Conservation (phyloP, 2,329 filamentous ascomycete species). For the Arachnomyces sp. region DNA sequence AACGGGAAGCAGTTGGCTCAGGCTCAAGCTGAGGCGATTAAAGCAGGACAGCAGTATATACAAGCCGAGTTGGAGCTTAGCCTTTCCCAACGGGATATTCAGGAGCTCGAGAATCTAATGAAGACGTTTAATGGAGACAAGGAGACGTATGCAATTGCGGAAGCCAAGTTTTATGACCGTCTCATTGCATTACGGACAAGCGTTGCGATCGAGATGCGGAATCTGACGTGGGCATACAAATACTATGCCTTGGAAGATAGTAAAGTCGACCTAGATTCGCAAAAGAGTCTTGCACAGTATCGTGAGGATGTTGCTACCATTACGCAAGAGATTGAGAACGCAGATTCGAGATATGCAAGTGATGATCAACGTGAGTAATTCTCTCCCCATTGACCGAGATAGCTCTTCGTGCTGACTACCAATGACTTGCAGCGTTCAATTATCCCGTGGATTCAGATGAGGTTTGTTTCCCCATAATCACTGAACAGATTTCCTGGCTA, state of each 20-base stretch:
- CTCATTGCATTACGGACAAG: constrained; percentile 1
- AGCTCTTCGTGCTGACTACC: too few species aligned
- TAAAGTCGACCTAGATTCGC: neutral
- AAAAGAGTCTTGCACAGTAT: constrained; percentile 1
- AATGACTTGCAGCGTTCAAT: neutral
- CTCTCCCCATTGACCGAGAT: too few species aligned
- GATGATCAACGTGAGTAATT: constrained; percentile 1
- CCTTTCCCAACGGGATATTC: neutral
- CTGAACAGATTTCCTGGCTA: too few species aligned
- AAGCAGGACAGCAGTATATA: constrained; percentile 4
- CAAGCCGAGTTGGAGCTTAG: constrained; percentile 1
- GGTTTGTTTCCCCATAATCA: neutral
- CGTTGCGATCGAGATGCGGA: constrained; percentile 2
- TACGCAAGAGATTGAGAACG: neutral
- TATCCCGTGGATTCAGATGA: neutral
- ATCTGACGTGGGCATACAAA: constrained; percentile 1
- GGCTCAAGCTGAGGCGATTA: constrained; percentile 1
- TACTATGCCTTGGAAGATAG: neutral
- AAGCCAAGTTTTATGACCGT: constrained; percentile 3
- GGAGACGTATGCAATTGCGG: neutral
- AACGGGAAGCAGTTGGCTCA: constrained; percentile 4
- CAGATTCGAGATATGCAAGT: neutral
- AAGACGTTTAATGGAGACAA: neutral
- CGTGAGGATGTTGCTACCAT: neutral
- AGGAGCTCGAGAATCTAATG: neutral